Conservation (phyloP, 345 rosid species). For the Adansonia digitata region DNA sequence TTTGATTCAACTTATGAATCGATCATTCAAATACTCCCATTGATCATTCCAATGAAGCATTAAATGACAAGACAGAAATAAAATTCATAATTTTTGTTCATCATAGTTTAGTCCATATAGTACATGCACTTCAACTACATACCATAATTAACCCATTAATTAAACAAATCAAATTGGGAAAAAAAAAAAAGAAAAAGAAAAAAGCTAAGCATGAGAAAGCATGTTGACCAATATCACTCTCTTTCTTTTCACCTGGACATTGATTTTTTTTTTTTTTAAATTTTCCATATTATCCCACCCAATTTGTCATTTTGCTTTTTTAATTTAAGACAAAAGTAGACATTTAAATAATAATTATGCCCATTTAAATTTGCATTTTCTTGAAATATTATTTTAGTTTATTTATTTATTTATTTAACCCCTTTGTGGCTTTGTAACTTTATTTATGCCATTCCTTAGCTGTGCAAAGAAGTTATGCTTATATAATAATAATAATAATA, state of each 20-base stretch:
- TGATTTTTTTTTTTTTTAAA: not conserved
- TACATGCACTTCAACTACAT: not conserved
- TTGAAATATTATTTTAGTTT: not conserved
- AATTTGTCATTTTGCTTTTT: not conserved
- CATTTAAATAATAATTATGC: not conserved
- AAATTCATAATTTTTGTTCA: not conserved
- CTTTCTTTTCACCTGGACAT: not conserved
- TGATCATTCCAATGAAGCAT: not conserved
- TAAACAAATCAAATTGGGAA: not conserved
- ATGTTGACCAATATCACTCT: not conserved
- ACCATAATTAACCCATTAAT: not conserved
- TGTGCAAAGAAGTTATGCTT: not conserved
- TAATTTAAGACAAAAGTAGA: not conserved
- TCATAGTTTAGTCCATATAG: not conserved
- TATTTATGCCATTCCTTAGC: not conserved
- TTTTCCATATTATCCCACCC: not conserved
- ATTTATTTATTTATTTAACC: not conserved
- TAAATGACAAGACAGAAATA: not conserved
- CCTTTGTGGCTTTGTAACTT: not conserved
- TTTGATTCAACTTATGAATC: too few relatives aligned
- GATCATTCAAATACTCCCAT: too few relatives aligned
- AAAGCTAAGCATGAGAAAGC: not conserved
- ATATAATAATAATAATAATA: too few relatives aligned
- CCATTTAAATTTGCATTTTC: not conserved
- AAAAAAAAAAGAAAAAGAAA: not conserved